Evolutionary conservation across 805 yeast species (phyloP), one percentile per base, ranked within the genome.

Genomic region (Wilhelminamyces savonicus): DNA sequence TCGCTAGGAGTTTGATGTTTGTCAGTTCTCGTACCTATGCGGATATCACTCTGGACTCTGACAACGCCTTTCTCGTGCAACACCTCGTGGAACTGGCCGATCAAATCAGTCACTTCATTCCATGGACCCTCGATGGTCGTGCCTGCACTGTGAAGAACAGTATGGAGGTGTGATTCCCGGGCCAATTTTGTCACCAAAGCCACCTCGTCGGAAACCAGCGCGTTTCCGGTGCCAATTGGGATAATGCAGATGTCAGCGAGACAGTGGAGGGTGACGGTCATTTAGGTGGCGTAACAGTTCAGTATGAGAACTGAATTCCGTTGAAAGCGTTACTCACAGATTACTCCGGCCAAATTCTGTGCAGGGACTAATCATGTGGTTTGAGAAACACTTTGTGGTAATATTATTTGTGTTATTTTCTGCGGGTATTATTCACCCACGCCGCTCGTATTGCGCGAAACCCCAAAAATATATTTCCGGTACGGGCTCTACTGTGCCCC

Each of bases 101-200:
- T 80, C 30, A 84, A 57, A 20, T 67, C 74, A 76, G 78, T 80
- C 1, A 87, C 95, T 32, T 82, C 87, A 46, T 77, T 76, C 95
- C 95, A 87, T n/a, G 86, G 87, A 1, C 96, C 96, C 45, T 82
- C 82, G 43, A 82, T 77, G 2, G 95, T 85, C 5, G 95, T 86
- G 3, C 96, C 96, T 3, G 96, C 96, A 43, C 94, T 81, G 56
- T 86, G 96, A 36, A 86, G 61, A 1, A 83, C 76, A 38, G 80
- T 76, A 28, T 76, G 66, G 31, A 86, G 59, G 3, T 74, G 78
- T 18, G 82, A 73, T 15, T 66, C 66, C 34, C 80, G 66, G 16
- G 86, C 77, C 31, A 75, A 54, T 16, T 69, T 60, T 38, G 86
- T 90, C 23, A 82, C 76, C 27, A 71, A 65, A 6, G 94, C 77